Evolutionary conservation across 768 basidiomycete species (phyloP), one percentile per base, ranked within the genome.

Genomic region (Kwoniella sp.): DNA sequence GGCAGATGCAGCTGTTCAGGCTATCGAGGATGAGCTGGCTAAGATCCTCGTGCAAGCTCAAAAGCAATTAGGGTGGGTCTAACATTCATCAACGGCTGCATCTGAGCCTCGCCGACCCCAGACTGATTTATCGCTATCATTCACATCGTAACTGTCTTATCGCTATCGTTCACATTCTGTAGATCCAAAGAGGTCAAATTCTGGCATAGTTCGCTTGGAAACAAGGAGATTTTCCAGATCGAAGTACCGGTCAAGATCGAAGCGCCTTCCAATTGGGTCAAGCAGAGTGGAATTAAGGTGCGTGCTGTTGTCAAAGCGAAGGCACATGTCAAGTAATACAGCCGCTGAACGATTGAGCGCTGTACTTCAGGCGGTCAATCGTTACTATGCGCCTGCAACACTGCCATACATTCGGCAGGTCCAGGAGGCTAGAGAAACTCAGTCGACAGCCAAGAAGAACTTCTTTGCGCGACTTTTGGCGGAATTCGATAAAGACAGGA

Each of bases 361-460:
- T n/a, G n/a, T n/a, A n/a, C n/a, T n/a, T 5, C 74, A 95, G 90
- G 86, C 86, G 28, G 86, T 85, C 71, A 84, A 84, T 15, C 89
- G 96, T 23, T 99, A 89, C 84, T 83, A 87, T 4, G 89, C 93
- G 4, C 88, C 89, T 0, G 84, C 89, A 26, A 85, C 93, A 1
- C 86, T 87, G 63, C 73, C 85, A 4, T 87, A 87, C 30, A 86
- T 98, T 57, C 88, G 92, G 22, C 82, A 87, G 62, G 84, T 96
- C 31, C 98, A 98, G 81, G 96, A 99, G 82, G 93, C 92, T 2
- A 87, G 92, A 47, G 96, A 99, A 81, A 92, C 87, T 61, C 88
- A 90, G 45, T 90, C 84, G 65, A 85, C 86, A 1, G 87, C 88
- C 5, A 87, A 92, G 82, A 93, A 90, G 78, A 85, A 86, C 11